phyloP scores from a whole-genome alignment of 805 yeast genomes.

The Lachancea thermotolerans region DNA sequence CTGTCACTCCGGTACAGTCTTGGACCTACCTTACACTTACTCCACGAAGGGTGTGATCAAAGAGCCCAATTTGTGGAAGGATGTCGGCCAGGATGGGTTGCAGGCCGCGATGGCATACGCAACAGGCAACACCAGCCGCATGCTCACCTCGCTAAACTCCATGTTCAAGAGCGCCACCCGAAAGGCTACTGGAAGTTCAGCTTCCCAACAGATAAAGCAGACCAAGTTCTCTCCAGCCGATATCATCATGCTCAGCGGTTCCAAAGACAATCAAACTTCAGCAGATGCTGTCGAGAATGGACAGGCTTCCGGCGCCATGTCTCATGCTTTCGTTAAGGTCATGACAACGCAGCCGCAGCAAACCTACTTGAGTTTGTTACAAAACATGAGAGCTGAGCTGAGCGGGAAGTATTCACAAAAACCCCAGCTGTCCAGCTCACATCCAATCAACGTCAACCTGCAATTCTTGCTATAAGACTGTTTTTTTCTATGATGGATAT shows the following conservation, averaged over 20 bases:
- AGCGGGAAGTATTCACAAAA: conserved; percentile 65
- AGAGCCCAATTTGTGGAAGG: conserved; percentile 73
- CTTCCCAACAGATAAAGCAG: conserved; percentile 40
- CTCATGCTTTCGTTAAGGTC: conserved; percentile 67
- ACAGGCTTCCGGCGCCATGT: conserved; percentile 75
- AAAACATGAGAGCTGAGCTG: conserved; percentile 61
- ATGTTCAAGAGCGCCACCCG: conserved; percentile 37
- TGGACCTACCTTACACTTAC: conserved; percentile 74
- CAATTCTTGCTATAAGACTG: conserved; percentile 38
- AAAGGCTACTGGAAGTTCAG: conserved; percentile 32
- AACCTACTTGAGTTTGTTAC: conserved; percentile 60
- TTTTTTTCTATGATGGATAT: not conserved
- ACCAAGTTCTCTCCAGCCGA: conserved; percentile 70
- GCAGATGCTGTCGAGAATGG: conserved; percentile 78
- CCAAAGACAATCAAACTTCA: conserved; percentile 76
- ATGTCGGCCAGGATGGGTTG: conserved; percentile 62
- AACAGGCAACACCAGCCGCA: conserved; percentile 44
- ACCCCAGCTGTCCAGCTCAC: conserved; percentile 76
- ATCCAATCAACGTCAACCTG: conserved; percentile 63
- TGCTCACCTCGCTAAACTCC: conserved; percentile 39
- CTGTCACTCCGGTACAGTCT: conserved; percentile 79
- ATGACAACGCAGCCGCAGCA: conserved; percentile 56
- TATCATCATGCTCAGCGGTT: conserved; percentile 69
- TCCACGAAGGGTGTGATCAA: conserved; percentile 79
- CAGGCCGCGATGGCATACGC: conserved; percentile 54